phyloP scores from a whole-genome alignment of 176 grass and related monocot genomes.

The Urochloa ruziziensis region DNA sequence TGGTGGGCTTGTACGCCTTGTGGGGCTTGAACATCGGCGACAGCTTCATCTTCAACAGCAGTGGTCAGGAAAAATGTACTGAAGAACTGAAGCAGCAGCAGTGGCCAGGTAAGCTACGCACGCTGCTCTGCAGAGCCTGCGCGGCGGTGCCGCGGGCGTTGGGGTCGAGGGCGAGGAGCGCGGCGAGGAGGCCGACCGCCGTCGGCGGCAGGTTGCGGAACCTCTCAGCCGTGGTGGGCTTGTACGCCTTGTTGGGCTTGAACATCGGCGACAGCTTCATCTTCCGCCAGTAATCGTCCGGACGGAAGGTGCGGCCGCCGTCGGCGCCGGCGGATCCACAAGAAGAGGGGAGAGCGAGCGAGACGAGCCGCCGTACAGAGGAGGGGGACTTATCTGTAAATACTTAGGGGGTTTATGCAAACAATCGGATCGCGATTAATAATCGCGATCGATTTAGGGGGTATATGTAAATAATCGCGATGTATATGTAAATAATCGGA shows the following conservation, averaged over 20 bases:
- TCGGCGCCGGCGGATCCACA: not conserved
- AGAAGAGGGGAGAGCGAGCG: not conserved
- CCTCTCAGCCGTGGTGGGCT: conserved; percentile 39
- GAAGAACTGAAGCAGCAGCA: not conserved
- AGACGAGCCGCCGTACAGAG: not conserved
- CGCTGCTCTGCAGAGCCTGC: conserved; percentile 52
- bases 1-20: conserved; percentile 36
- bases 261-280: conserved; percentile 36
- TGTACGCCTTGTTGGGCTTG: conserved; percentile 37
- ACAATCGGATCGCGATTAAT: too few relatives aligned
- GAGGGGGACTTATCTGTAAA: not conserved
- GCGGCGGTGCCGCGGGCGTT: conserved; percentile 47
- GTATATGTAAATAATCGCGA: too few relatives aligned
- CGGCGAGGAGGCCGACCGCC: conserved; percentile 29
- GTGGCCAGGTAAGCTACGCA: not conserved
- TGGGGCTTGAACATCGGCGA: conserved; percentile 32
- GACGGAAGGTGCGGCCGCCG: too few relatives aligned
- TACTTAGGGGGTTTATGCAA: too few relatives aligned
- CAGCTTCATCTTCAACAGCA: too few relatives aligned
- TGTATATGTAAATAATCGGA: not conserved
- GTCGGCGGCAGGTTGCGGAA: conserved; percentile 44
- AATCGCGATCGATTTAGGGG: too few relatives aligned
- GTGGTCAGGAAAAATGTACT: too few relatives aligned
- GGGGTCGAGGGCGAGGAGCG: conserved; percentile 58
- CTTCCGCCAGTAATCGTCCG: conserved; percentile 61